Base-by-base conservation (phyloP, 257 asterid species). In the Striga asiatica region DNA sequence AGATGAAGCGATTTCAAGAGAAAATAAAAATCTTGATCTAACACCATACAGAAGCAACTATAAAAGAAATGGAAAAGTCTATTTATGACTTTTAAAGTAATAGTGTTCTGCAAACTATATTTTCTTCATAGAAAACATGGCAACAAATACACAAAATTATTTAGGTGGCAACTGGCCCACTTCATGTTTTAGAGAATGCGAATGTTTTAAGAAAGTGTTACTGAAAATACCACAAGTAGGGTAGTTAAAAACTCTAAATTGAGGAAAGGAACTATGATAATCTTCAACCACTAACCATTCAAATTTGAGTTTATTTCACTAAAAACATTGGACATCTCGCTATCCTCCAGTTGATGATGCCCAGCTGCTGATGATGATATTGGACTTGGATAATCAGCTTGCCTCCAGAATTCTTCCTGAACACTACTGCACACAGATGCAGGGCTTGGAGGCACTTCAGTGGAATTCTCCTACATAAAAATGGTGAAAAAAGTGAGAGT, bases 401-500 rank as follows among this genome's bases (percentile, higher is more conserved):
- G 75, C 78, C 85, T 77, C 86, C 94, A 92, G 67, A 50, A 56
- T 18, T 82, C 94, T 24, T 88, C 97, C 39, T 75, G 81, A 71
- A 74, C 45, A 54, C 83, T 92, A 68, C 97, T 92, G 73, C 94
- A 85, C 25, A 83, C 84, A 22, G 99, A 88, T 64, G 97, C 99
- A 19, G 99, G 99, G 78, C 99, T 92, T 41, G 99, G 97, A 61
- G 99, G 99, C 56, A 92, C 97, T 81, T 92, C 97, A 3, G 99
- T 88, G 42, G 75, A 78, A 56, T 92, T 77, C 68, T 89, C 97
- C 99, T 92, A 59, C 20, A 79, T 67, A 50, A 70, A 41, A 68
- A 41, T 63, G 31, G 64, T 14, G 55, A 38, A 51, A 25, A n/a
- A n/a, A n/a, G n/a, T n/a, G n/a, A n/a, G n/a, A n/a, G n/a, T n/a